Conservation (phyloP, 2,329 filamentous ascomycete genomes). For the Aureobasidium sp. region DNA sequence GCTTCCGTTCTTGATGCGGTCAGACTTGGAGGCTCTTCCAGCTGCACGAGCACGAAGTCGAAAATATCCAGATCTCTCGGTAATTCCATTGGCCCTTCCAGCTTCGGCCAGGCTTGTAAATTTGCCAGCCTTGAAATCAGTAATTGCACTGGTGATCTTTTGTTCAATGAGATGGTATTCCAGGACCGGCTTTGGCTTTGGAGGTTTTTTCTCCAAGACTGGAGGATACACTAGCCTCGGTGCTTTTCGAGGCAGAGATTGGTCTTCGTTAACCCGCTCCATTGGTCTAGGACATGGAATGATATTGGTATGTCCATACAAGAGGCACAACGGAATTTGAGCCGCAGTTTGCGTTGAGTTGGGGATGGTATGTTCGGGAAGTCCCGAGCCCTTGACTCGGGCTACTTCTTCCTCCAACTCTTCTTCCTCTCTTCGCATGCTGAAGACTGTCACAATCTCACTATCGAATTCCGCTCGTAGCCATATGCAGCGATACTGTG, state of each 20-base stretch:
- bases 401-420: neutral
- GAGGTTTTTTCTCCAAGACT: neutral
- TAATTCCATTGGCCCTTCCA: constrained; percentile 1
- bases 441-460: too few species aligned
- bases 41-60: constrained; percentile 4
- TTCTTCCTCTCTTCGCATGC: neutral
- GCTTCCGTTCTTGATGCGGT: constrained; percentile 5
- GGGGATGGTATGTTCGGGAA: neutral
- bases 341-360: constrained; percentile 8
- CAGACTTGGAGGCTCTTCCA: constrained; percentile 2
- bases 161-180: constrained; percentile 5
- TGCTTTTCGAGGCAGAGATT: constrained; percentile 1
- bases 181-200: neutral
- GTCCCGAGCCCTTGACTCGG: neutral
- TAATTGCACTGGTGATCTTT: neutral
- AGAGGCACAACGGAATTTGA: neutral
- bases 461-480: too few species aligned
- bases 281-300: neutral
- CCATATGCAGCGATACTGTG: neutral
- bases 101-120: constrained; percentile 4
- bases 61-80: constrained; percentile 4
- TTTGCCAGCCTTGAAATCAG: constrained; percentile 8
- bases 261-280: constrained; percentile 2
- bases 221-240: neutral
- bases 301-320: neutral